Percentiles rank a stretch among this genome's conserved stretches.
Evolutionary conservation across 441 rosid species (phyloP).

Genomic region (Mallotus japonicus): DNA sequence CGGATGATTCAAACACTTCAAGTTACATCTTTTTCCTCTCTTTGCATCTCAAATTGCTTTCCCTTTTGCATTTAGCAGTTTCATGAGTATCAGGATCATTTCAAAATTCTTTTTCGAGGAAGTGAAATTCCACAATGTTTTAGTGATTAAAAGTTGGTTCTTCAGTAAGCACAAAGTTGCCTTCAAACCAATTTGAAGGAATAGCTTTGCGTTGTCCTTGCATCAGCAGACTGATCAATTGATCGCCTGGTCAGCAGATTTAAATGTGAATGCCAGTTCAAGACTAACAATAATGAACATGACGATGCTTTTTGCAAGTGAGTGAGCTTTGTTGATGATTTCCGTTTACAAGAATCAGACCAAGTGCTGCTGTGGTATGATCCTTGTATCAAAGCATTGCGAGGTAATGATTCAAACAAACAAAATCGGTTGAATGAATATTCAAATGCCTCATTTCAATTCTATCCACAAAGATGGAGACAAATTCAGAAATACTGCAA

Average conservation of each 20-base stretch:
- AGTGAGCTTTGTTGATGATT: not conserved
- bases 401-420: not conserved
- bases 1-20: no score
- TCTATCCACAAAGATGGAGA: not conserved
- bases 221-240: not conserved
- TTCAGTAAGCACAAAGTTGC: slow-evolving; percentile 6
- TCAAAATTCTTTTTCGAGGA: slow-evolving; percentile 15
- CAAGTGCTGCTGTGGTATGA: slow-evolving; percentile 8
- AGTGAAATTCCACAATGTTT: slow-evolving; percentile 23
- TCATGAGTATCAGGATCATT: not conserved
- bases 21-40: no score
- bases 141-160: not conserved
- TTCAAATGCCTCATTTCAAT: not conserved
- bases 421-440: not conserved
- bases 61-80: not conserved
- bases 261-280: slow-evolving; percentile 4
- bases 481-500: not conserved
- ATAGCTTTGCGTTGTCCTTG: slow-evolving; percentile 20
- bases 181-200: slow-evolving; percentile 8
- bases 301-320: not conserved
- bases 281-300: not conserved
- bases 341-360: slow-evolving; percentile 3
- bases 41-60: no score
- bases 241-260: not conserved
- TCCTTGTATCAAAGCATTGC: not conserved